phyloP scores from a whole-genome alignment of 73 alveolate species.

The Paramecium biaurelia region DNA sequence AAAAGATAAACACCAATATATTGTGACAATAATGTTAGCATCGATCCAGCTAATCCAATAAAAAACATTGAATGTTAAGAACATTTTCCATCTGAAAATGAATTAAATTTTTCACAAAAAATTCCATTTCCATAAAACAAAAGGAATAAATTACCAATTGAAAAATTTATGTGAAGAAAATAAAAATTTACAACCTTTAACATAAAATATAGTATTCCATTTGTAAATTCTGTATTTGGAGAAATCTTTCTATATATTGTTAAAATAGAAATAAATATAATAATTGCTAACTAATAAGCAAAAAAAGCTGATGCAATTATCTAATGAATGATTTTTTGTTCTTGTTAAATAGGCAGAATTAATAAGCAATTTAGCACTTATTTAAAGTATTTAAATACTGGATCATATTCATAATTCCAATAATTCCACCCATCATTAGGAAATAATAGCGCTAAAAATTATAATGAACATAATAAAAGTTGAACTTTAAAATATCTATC shows the following conservation, averaged over 20 bases:
- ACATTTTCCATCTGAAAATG: not conserved
- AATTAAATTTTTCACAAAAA: not conserved
- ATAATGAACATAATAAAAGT: not conserved
- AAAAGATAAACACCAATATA: not conserved
- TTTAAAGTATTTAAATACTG: not conserved
- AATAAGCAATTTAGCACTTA: not conserved
- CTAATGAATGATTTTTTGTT: not conserved
- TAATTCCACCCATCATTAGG: conserved; percentile 13
- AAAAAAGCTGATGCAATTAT: not conserved
- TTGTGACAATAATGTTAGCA: not conserved
- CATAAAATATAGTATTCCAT: not conserved
- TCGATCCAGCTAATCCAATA: not conserved
- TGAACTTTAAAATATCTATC: not conserved
- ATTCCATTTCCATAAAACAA: not conserved
- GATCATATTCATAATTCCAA: not conserved
- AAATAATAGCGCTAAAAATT: conserved; percentile 1
- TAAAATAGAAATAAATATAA: not conserved
- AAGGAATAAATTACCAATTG: not conserved
- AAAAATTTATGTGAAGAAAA: not conserved
- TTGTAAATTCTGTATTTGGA: not conserved
- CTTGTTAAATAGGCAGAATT: not conserved
- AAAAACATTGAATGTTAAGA: not conserved
- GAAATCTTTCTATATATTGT: not conserved
- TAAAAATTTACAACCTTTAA: not conserved
- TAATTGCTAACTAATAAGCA: not conserved